Evolutionary conservation across 495 filamentous ascomycete species (phyloP).

Genomic region (Articulospora tetracladia): DNA sequence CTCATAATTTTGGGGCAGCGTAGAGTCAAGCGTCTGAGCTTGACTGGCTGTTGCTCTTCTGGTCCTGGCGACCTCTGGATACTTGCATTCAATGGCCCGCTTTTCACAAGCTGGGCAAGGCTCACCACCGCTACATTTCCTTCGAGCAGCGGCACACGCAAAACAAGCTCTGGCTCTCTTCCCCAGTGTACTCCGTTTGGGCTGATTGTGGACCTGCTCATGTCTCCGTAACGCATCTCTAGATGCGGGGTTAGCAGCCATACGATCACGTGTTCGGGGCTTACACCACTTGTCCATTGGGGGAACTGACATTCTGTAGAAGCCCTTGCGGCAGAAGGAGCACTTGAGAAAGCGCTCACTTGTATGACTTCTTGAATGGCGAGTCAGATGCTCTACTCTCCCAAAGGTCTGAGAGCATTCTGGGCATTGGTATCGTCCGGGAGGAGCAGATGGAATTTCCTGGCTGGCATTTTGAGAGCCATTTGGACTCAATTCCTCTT

Average conservation of each 20-base stretch:
- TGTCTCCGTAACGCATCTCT: conserved; percentile 54
- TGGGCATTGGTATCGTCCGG: conserved; percentile 32
- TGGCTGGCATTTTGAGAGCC: conserved; percentile 18
- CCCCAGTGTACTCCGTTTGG: conserved; percentile 36
- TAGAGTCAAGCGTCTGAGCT: no score
- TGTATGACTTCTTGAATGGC: conserved; percentile 67
- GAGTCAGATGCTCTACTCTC: conserved; percentile 66
- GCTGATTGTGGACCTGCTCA: conserved; percentile 46
- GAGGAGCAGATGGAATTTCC: conserved; percentile 16
- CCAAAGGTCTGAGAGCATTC: conserved; percentile 57
- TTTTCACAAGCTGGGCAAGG: conserved; percentile 51
- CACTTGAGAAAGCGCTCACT: conserved; percentile 70
- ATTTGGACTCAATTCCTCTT: conserved; percentile 8
- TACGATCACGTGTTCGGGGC: conserved; percentile 9
- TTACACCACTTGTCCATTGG: no score
- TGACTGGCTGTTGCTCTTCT: no score
- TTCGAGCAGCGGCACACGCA: conserved; percentile 51
- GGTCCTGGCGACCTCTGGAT: no score
- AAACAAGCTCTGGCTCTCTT: conserved; percentile 50
- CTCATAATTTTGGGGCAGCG: no score
- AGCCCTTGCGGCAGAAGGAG: conserved; percentile 61
- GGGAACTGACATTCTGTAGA: conserved; percentile 46
- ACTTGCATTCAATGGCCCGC: conserved; percentile 48
- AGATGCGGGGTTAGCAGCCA: conserved; percentile 9
- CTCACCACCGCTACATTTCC: conserved; percentile 50